These are phyloP conservation scores for Neurospora sp. DNA, from an alignment of 495 filamentous ascomycete species.

Conservation along the genomic window DNA sequence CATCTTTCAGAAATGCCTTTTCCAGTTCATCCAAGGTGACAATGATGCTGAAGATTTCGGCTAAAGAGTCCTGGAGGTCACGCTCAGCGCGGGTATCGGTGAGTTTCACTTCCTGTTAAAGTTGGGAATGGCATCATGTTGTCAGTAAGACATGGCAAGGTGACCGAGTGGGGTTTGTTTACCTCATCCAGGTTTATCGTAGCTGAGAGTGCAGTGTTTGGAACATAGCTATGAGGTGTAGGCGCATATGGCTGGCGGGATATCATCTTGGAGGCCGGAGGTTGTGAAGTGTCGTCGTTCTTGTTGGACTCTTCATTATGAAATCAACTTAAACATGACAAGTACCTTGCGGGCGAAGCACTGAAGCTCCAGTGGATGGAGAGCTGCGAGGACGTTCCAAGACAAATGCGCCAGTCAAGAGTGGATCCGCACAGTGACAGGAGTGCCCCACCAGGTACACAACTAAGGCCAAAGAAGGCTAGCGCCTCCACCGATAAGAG, in stretches of 20 bases:
- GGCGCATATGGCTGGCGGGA: slow-evolving; percentile 64
- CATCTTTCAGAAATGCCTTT: slow-evolving; percentile 94
- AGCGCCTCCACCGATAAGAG: slow-evolving; percentile 12
- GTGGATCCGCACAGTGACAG: not conserved
- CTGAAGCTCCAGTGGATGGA: not conserved
- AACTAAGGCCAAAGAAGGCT: not conserved
- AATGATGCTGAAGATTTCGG: slow-evolving; percentile 96
- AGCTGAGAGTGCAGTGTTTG: slow-evolving; percentile 66
- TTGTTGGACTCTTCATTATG: not conserved
- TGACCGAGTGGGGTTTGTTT: slow-evolving; percentile 14
- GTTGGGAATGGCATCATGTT: not conserved
- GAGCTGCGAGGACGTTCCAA: not conserved
- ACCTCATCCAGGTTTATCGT: slow-evolving; percentile 90
- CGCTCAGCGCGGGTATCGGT: slow-evolving; percentile 74
- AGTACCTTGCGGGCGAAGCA: not conserved
- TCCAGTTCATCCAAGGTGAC: slow-evolving; percentile 91
- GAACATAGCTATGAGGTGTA: slow-evolving; percentile 83
- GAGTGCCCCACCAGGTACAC: not conserved
- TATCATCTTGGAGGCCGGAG: slow-evolving; percentile 28
- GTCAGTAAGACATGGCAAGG: not conserved
- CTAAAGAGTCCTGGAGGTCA: slow-evolving; percentile 90
- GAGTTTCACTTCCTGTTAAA: slow-evolving; percentile 77
- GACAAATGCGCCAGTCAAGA: not conserved
- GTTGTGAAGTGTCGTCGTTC: not conserved
- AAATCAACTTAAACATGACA: not conserved